Evolutionary conservation across 208 protist genomes (phyloP).

Genomic region (Trypanosoma melophagium): DNA sequence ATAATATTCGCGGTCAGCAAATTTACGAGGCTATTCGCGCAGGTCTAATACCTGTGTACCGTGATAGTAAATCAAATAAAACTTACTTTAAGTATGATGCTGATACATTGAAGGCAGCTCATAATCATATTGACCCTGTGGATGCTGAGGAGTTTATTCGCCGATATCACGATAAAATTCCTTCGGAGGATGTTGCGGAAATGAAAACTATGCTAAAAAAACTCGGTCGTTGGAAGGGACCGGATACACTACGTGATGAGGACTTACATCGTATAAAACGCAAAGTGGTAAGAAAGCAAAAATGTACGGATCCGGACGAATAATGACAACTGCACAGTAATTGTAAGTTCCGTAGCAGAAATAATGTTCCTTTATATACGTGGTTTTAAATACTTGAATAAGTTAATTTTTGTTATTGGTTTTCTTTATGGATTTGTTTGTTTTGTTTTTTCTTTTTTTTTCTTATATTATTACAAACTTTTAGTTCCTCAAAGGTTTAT

Average conservation of each 20-base stretch:
- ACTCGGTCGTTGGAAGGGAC: conserved; percentile 71
- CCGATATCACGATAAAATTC: conserved; percentile 80
- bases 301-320: conserved; percentile 68
- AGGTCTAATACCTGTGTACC: conserved; percentile 73
- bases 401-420: background rate
- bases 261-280: conserved; percentile 70
- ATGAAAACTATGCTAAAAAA: conserved; percentile 70
- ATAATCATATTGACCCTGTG: conserved; percentile 84
- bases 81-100: conserved; percentile 79
- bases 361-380: background rate
- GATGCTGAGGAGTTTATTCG: conserved; percentile 77
- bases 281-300: conserved; percentile 55
- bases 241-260: conserved; percentile 61
- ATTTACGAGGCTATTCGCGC: conserved; percentile 74
- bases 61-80: conserved; percentile 66
- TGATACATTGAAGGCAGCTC: conserved; percentile 76
- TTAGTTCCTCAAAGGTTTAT: background rate
- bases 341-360: background rate
- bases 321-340: background rate
- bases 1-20: conserved; percentile 80
- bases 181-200: conserved; percentile 61
- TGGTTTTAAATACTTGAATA: background rate
- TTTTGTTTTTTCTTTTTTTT: background rate
- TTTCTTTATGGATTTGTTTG: background rate
- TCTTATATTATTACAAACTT: background rate